These are phyloP conservation scores for Pontederia paniculata DNA, from an alignment of 176 grass and related monocot species.

Conservation along the genomic window DNA sequence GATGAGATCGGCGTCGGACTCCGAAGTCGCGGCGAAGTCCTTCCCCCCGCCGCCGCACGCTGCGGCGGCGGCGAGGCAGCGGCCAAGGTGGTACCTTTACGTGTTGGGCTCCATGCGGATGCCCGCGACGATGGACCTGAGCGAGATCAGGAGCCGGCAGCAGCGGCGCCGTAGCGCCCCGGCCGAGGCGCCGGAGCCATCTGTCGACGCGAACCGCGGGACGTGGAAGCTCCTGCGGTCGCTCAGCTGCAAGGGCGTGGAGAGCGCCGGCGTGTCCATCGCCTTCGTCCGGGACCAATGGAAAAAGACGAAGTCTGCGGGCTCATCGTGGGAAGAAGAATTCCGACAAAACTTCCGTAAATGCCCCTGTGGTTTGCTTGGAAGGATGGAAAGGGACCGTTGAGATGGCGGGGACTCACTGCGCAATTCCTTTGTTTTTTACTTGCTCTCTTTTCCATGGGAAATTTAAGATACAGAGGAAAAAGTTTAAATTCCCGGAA, in stretches of 20 bases:
- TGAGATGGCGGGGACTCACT: too few species aligned
- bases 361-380: too few species aligned
- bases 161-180: not conserved
- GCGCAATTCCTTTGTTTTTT: too few species aligned
- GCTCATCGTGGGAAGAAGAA: too few species aligned
- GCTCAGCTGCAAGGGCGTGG: not conserved
- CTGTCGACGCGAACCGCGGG: not conserved
- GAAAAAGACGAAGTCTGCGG: too few species aligned
- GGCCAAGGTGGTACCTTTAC: not conserved
- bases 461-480: too few species aligned
- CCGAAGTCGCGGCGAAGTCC: not conserved
- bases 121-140: not conserved
- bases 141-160: conserved; percentile 5
- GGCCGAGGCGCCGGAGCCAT: not conserved
- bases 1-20: not conserved
- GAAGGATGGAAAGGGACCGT: too few species aligned
- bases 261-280: not conserved
- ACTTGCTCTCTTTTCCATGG: too few species aligned
- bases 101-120: not conserved
- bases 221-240: conserved; percentile 1
- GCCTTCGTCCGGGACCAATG: too few species aligned
- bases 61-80: not conserved
- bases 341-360: too few species aligned
- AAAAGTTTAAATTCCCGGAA: too few species aligned
- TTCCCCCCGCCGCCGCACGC: not conserved